Conservation (phyloP, 192 early-diverging fungal species). For the Podila epigama region DNA sequence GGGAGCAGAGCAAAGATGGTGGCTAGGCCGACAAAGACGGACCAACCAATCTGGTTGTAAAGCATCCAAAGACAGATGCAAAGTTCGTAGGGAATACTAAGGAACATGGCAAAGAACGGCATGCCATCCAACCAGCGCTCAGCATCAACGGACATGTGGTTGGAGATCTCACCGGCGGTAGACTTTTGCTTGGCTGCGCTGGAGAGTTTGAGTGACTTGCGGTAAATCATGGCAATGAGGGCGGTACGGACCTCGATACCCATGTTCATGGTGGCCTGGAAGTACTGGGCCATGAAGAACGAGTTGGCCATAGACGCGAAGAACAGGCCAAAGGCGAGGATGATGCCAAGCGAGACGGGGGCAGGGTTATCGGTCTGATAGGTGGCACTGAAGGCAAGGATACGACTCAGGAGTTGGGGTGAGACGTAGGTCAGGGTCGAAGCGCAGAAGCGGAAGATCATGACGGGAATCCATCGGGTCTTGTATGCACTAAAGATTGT, state of each 20-base stretch:
- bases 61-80: conserved; percentile 40
- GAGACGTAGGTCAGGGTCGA: conserved; percentile 29
- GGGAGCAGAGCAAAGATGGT: conserved; percentile 21
- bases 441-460: conserved; percentile 25
- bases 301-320: conserved; percentile 27
- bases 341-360: conserved; percentile 36
- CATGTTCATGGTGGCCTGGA: conserved; percentile 32
- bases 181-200: conserved; percentile 36
- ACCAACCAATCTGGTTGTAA: conserved; percentile 41
- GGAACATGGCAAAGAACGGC: conserved; percentile 22
- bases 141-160: conserved; percentile 53
- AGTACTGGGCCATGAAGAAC: conserved; percentile 32
- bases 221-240: conserved; percentile 50
- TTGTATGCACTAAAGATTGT: conserved; percentile 23
- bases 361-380: conserved; percentile 12
- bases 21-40: conserved; percentile 18
- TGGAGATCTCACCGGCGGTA: conserved; percentile 50
- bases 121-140: conserved; percentile 25
- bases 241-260: conserved; percentile 44
- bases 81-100: conserved; percentile 32
- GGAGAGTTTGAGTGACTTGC: conserved; percentile 43
- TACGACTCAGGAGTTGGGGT: conserved; percentile 28
- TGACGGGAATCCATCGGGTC: conserved; percentile 20
- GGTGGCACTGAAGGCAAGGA: conserved; percentile 36
- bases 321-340: conserved; percentile 51